These are phyloP conservation scores for Fusarium brevicatenulatum DNA, from an alignment of 2,329 filamentous ascomycete species.

Conservation along the genomic window DNA sequence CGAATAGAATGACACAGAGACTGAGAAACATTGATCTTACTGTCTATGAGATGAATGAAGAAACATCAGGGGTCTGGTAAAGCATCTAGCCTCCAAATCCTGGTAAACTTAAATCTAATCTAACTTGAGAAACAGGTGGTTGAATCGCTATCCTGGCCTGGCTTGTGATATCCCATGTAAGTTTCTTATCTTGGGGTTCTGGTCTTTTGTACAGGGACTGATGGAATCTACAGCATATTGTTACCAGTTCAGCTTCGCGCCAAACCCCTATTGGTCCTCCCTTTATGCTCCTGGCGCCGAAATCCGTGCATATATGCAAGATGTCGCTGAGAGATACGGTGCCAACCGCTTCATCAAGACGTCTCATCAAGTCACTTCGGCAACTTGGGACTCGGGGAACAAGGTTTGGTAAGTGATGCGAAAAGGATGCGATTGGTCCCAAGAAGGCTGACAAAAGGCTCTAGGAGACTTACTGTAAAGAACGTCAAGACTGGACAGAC, in stretches of 20 bases:
- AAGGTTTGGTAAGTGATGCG: not conserved
- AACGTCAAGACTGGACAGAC: not conserved
- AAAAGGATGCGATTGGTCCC: accelerated
- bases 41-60: not conserved
- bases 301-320: not conserved
- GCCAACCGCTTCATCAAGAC: not conserved
- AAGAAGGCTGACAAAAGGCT: not conserved
- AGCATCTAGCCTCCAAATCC: not conserved
- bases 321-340: not conserved
- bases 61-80: not conserved
- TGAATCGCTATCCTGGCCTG: not conserved
- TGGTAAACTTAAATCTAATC: not conserved
- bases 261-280: not conserved
- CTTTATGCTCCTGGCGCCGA: not conserved
- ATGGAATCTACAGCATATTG: not conserved
- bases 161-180: not conserved
- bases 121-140: not conserved
- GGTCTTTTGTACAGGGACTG: accelerated
- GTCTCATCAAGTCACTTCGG: not conserved
- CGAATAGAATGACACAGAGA: not conserved
- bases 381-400: not conserved
- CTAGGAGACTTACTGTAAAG: not conserved
- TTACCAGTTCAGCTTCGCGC: not conserved
- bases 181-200: not conserved
- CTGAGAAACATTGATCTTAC: not conserved